Conservation (phyloP, 164 flowering plant species). For the Litsea cubeba region DNA sequence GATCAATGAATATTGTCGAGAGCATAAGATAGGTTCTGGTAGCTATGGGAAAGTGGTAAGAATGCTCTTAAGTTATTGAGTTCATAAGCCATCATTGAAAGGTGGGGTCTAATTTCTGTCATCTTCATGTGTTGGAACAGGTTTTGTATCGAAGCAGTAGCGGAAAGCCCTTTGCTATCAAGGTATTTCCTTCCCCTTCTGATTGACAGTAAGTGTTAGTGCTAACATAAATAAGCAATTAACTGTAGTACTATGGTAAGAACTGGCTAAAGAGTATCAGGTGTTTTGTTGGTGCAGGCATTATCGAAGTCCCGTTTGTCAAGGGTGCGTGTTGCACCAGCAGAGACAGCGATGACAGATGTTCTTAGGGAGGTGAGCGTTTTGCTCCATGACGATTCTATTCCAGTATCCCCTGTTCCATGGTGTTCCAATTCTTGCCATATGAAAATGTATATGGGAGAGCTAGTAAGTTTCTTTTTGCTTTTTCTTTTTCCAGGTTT, state of each 20-base stretch:
- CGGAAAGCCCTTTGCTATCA: conserved; percentile 75
- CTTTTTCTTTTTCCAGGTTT: conserved; percentile 43
- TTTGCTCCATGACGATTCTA: background rate
- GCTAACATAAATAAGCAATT: background rate
- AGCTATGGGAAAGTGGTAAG: conserved; percentile 97
- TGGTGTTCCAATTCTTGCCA: background rate
- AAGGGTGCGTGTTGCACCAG: conserved; percentile 83
- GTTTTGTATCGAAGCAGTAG: conserved; percentile 61
- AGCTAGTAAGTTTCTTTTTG: background rate
- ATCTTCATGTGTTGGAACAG: conserved; percentile 30
- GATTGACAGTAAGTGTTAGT: background rate
- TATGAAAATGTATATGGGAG: background rate
- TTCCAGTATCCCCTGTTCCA: background rate
- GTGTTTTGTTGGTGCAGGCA: conserved; percentile 40
- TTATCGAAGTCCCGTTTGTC: conserved; percentile 87
- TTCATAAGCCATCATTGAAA: background rate
- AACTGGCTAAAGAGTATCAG: background rate
- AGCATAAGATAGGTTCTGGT: conserved; percentile 74
- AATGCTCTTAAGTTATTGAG: background rate
- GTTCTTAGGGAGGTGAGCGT: conserved; percentile 77
- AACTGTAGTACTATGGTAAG: background rate
- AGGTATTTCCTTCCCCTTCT: conserved; percentile 37
- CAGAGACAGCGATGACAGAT: conserved; percentile 94
- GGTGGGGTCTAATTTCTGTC: background rate
- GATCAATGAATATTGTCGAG: conserved; percentile 83